Percentiles rank a stretch among this genome's conserved stretches.
Evolutionary conservation across 2,329 filamentous ascomycete genomes (phyloP).

Genomic region (Botrytis deweyae): DNA sequence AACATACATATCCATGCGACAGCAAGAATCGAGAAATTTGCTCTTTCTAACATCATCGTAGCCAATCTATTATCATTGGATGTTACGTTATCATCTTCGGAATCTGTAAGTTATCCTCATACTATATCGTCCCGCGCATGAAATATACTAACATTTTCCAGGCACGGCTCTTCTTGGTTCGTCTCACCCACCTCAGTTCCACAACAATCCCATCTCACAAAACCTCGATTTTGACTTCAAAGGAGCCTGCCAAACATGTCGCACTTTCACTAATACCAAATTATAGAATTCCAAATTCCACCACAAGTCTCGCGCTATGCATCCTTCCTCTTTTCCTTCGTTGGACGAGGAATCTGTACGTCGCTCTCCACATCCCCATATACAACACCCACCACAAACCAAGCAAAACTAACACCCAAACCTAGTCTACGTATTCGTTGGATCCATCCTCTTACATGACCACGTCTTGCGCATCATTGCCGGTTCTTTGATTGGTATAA

Average conservation of each 20-base stretch:
- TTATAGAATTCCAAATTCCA: conserved; percentile 83
- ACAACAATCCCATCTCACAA: background rate
- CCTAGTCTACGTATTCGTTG: conserved; percentile 93
- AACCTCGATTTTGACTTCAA: background rate
- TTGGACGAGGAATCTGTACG: conserved; percentile 92
- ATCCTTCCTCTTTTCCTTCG: conserved; percentile 96
- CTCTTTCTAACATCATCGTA: conserved; percentile 39
- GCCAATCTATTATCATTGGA: conserved; percentile 74
- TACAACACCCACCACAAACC: conserved; percentile 9
- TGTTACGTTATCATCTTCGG: conserved; percentile 91
- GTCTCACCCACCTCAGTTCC: conserved; percentile 26
- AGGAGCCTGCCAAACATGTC: background rate
- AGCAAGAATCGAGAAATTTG: background rate
- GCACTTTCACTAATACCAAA: background rate
- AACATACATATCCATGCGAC: conserved; percentile 34
- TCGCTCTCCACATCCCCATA: conserved; percentile 34
- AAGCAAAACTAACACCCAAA: conserved; percentile 26
- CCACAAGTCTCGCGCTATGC: conserved; percentile 91
- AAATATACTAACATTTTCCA: conserved; percentile 40
- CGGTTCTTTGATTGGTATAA: conserved; percentile 72
- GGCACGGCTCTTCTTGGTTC: conserved; percentile 65
- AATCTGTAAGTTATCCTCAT: conserved; percentile 56
- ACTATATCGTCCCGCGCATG: conserved; percentile 1
- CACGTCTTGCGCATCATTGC: conserved; percentile 68
- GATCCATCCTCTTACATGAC: conserved; percentile 75